phyloP scores from a whole-genome alignment of 2,329 filamentous ascomycete species.

The Neopestalotiopsis sp. region DNA sequence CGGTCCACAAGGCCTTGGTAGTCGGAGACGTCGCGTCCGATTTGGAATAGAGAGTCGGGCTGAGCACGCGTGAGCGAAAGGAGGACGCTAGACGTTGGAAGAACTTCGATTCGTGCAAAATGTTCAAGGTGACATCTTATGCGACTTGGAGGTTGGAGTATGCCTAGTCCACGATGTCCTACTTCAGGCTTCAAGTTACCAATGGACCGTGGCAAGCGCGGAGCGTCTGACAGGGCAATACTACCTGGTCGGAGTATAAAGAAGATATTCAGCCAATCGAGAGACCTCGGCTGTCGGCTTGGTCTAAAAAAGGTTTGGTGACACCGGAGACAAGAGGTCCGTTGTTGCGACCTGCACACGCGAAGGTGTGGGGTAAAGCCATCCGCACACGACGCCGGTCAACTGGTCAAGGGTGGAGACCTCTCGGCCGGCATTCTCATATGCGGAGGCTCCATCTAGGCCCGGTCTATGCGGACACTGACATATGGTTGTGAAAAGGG shows the following conservation, averaged over 20 bases:
- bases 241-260: not conserved
- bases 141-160: slow-evolving; percentile 1
- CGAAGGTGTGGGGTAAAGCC: slow-evolving; percentile 6
- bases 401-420: not conserved
- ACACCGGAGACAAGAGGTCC: slow-evolving; percentile 6
- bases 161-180: not conserved
- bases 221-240: not conserved
- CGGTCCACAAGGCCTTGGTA: not conserved
- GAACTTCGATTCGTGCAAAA: slow-evolving; percentile 7
- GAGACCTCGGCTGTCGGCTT: not conserved
- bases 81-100: not conserved
- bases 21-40: not conserved
- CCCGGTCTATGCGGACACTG: not conserved
- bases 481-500: not conserved
- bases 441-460: not conserved
- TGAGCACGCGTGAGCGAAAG: not conserved
- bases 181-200: not conserved
- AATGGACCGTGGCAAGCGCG: not conserved
- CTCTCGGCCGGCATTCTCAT: not conserved
- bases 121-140: slow-evolving; percentile 6
- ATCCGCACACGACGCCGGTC: not conserved
- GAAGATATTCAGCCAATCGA: not conserved
- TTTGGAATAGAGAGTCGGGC: not conserved
- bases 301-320: not conserved
- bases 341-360: not conserved